Base-by-base conservation (phyloP, 305 asterid species). In the Fraxinus nigra region DNA sequence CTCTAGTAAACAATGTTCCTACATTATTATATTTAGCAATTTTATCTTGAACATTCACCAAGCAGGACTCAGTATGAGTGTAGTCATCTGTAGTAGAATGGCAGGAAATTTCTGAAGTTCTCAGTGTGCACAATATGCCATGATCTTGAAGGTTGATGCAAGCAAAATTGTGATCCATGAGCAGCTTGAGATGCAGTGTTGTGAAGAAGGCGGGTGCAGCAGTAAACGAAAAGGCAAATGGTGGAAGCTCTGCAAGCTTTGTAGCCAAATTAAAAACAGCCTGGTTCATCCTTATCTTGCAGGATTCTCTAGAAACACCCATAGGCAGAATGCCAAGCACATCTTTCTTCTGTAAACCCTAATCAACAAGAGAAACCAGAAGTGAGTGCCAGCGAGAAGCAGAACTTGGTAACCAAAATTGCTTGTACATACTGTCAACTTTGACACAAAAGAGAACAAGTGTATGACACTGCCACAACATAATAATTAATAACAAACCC, bases 161-260 rank as follows among this genome's bases (percentile, higher is more conserved):
- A 63, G 93, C 90, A 89, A 89, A 76, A 82, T 85, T 85, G 30
- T 76, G 91, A 56, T 90, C 94, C 93, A 94, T 86, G 81, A 96
- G 92, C 82, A 89, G 78, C 87, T 88, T 86, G 78, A 95, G 95
- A 88, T 95, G 98, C 88, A 91, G 89, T 82, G 87, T 86, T 80
- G 88, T 90, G 83, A 91, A 92, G 88, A 88, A 88, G 48, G 90
- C 85, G 33, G 97, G 95, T 8, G 97, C 97, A 72, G 94, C 92
- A 67, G 92, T 74, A 85, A 88, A 91, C 69, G 97, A 87, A 77
- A 89, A 85, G 86, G 92, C 85, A 79, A 89, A 87, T 80, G 82
- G 89, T 78, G 92, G 93, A 86, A 89, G 86, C 75, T 85, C 87
- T 86, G 93, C 89, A n/a, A 84, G 89, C 87, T 83, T 85, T 75